phyloP scores from a whole-genome alignment of 2,329 filamentous ascomycete species.

The Arthrobotrys musiformis region DNA sequence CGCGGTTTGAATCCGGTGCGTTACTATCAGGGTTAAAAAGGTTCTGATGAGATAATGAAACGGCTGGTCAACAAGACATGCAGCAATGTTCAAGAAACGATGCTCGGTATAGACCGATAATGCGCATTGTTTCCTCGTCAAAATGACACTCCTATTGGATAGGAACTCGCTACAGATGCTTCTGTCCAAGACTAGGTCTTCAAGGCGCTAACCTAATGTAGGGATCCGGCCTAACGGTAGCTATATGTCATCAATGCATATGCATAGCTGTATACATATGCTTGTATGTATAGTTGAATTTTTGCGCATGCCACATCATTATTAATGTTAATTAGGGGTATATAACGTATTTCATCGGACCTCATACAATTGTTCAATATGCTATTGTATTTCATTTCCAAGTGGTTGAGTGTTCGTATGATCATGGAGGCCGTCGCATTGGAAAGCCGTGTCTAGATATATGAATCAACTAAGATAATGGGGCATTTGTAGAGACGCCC shows the following conservation, averaged over 20 bases:
- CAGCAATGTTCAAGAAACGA: not conserved
- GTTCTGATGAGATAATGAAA: not conserved
- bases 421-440: not conserved
- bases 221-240: too few relatives aligned
- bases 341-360: too few relatives aligned
- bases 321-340: not conserved
- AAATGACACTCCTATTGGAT: not conserved
- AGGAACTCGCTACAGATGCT: not conserved
- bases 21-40: constrained; percentile 4
- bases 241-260: not conserved
- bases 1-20: not conserved
- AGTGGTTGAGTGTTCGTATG: too few relatives aligned
- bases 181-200: not conserved
- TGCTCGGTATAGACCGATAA: not conserved
- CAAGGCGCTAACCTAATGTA: not conserved
- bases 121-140: constrained; percentile 1
- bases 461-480: too few relatives aligned
- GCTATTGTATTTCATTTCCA: too few relatives aligned
- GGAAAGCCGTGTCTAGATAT: not conserved
- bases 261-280: not conserved
- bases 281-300: not conserved
- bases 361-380: too few relatives aligned
- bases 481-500: not conserved
- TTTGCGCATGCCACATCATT: not conserved
- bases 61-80: not conserved